A percentile compares a stretch with the other conserved stretches of the same genome.
phyloP scores from a whole-genome alignment of 1,284 basidiomycete genomes.

The Moniliella sp. region DNA sequence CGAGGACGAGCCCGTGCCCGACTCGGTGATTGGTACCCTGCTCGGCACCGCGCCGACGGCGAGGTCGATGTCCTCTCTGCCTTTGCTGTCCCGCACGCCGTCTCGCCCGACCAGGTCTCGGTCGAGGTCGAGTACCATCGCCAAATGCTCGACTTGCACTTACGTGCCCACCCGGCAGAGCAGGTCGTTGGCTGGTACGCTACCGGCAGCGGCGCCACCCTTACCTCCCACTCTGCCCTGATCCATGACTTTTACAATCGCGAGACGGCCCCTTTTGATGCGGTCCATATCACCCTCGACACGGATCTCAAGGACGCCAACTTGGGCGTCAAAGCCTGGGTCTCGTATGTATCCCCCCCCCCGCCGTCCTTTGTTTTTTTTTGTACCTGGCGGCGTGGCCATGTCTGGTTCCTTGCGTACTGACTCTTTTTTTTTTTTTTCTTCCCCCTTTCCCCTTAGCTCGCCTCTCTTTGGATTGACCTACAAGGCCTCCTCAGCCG shows the following conservation, averaged over 20 bases:
- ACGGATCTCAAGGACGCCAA: slow-evolving; percentile 57
- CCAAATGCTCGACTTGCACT: slow-evolving; percentile 72
- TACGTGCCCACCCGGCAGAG: slow-evolving; percentile 61
- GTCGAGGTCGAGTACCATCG: slow-evolving; percentile 91
- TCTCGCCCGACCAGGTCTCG: slow-evolving; percentile 47
- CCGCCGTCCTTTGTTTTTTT: no score
- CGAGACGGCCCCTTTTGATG: slow-evolving; percentile 68
- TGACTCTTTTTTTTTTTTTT: no score
- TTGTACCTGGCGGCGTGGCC: no score
- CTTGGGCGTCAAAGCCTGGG: no score
- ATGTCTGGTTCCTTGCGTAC: no score
- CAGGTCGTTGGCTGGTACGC: slow-evolving; percentile 62
- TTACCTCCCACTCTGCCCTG: slow-evolving; percentile 86
- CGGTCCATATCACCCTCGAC: slow-evolving; percentile 78
- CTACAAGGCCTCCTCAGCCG: slow-evolving; percentile 27
- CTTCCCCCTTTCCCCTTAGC: no score
- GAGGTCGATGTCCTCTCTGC: slow-evolving; percentile 28
- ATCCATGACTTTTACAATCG: slow-evolving; percentile 95
- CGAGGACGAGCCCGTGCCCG: no score
- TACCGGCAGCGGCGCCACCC: slow-evolving; percentile 44
- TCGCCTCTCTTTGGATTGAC: slow-evolving; percentile 42
- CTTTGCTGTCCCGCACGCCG: slow-evolving; percentile 36
- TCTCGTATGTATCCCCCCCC: no score
- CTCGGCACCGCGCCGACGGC: slow-evolving; percentile 59
- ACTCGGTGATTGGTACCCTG: slow-evolving; percentile 83